A percentile compares a stretch with the other conserved stretches of the same genome.
phyloP scores from a whole-genome alignment of 352 stramenopile species.

The Phytophthora aleatoria region DNA sequence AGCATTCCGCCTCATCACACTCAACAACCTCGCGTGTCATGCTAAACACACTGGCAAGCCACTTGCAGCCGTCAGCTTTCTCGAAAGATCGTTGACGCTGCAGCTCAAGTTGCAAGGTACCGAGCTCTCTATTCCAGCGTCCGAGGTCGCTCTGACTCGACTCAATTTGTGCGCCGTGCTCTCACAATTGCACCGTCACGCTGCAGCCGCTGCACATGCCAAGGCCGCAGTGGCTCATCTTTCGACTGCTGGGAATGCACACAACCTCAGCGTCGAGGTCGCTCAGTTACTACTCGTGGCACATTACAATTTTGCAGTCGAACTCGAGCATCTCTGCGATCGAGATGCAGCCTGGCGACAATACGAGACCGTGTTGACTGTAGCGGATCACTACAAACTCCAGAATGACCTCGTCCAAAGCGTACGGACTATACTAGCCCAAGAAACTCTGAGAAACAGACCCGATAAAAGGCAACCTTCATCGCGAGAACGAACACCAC shows the following conservation, averaged over 20 bases:
- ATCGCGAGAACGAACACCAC: conserved; percentile 21
- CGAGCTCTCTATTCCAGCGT: conserved; percentile 12
- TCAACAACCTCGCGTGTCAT: conserved; percentile 78
- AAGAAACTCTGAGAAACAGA: conserved; percentile 13
- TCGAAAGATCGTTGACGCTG: conserved; percentile 56
- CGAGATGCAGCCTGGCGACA: conserved; percentile 17
- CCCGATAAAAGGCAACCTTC: conserved; percentile 10
- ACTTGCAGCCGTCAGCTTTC: conserved; percentile 41
- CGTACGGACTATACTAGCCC: conserved; percentile 27
- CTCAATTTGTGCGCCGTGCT: conserved; percentile 70
- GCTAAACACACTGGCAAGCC: conserved; percentile 50
- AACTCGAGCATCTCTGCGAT: conserved; percentile 59
- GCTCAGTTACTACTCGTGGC: conserved; percentile 49
- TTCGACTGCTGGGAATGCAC: conserved; percentile 14
- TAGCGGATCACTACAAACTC: conserved; percentile 30
- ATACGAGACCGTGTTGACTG: conserved; percentile 29
- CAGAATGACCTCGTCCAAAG: conserved; percentile 32
- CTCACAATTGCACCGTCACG: conserved; percentile 55
- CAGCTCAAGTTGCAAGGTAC: conserved; percentile 36
- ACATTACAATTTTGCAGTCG: conserved; percentile 64
- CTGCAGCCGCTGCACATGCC: conserved; percentile 52
- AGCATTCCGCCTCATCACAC: conserved; percentile 49
- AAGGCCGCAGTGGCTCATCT: conserved; percentile 41
- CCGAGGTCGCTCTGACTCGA: conserved; percentile 52
- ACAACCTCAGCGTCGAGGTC: conserved; percentile 7